These are phyloP conservation scores for Fraxinus quadrangulata DNA, from an alignment of 257 asterid genomes.

Conservation along the genomic window DNA sequence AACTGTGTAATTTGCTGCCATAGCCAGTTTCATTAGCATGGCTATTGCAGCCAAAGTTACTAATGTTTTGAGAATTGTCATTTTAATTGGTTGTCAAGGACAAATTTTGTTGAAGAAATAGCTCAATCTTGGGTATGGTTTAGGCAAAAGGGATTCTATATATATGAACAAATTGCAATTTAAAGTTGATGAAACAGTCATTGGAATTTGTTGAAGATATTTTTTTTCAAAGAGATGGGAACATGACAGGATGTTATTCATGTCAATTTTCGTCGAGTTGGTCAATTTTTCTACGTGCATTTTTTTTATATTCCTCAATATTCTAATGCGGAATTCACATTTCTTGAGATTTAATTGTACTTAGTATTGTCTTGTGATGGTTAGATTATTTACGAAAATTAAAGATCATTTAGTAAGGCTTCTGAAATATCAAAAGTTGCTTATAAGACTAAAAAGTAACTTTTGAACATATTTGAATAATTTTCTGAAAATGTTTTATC, in stretches of 20 bases:
- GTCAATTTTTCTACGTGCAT: not conserved
- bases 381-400: too few species aligned
- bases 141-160: not conserved
- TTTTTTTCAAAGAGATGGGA: not conserved
- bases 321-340: not conserved
- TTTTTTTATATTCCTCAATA: not conserved
- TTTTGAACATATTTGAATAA: too few species aligned
- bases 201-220: not conserved
- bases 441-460: too few species aligned
- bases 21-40: conserved; percentile 30
- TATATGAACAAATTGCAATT: not conserved
- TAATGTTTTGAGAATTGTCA: conserved; percentile 38
- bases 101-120: not conserved
- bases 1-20: conserved; percentile 56
- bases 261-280: not conserved
- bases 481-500: too few species aligned
- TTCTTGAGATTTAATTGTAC: too few species aligned
- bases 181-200: not conserved
- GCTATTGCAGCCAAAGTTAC: conserved; percentile 30
- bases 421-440: too few species aligned
- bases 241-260: not conserved
- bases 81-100: conserved; percentile 19
- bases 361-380: too few species aligned
- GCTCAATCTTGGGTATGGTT: not conserved
- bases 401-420: too few species aligned